A percentile compares a stretch with the other conserved stretches of the same genome.
These are phyloP conservation scores for Ceratocystis colombiana DNA, from an alignment of 2,329 filamentous ascomycete genomes.

Conservation along the genomic window DNA sequence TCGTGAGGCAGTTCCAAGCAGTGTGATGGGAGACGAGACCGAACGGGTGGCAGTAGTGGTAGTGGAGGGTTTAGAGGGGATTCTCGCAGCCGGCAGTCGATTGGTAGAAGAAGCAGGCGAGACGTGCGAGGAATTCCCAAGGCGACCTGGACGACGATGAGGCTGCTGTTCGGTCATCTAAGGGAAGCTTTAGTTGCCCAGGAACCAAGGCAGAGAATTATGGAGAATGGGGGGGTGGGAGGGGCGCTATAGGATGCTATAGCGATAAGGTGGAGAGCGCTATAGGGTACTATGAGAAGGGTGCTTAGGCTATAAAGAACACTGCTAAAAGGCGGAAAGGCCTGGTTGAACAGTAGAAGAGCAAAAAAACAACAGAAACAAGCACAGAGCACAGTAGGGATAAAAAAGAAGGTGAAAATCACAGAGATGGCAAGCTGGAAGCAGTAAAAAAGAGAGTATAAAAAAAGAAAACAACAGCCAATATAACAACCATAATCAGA, in stretches of 20 bases:
- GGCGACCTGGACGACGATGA: slow-evolving; percentile 16
- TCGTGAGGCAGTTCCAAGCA: slow-evolving; percentile 7
- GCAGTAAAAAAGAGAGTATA: neutral
- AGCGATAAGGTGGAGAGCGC: neutral
- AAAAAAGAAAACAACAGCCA: neutral
- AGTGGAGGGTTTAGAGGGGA: neutral
- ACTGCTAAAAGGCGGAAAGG: neutral
- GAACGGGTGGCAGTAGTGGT: slow-evolving; percentile 7
- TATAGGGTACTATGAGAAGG: neutral
- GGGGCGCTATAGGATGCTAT: neutral
- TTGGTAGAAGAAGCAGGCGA: slow-evolving; percentile 9
- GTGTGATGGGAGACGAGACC: slow-evolving; percentile 20
- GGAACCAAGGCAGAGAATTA: slow-evolving; percentile 25
- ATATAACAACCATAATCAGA: neutral
- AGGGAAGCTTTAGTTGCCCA: slow-evolving; percentile 22
- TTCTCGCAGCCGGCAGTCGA: neutral
- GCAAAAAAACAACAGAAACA: neutral
- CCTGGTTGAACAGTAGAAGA: neutral
- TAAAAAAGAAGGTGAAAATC: neutral
- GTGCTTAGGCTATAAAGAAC: neutral
- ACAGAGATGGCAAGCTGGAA: neutral
- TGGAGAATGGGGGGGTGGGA: neutral
- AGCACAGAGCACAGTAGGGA: neutral
- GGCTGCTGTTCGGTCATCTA: slow-evolving; percentile 23
- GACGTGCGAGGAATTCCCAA: slow-evolving; percentile 17